Evolutionary conservation across 306 rosid species (phyloP), one percentile per base, ranked within the genome.

Genomic region (Vigna unguiculata): DNA sequence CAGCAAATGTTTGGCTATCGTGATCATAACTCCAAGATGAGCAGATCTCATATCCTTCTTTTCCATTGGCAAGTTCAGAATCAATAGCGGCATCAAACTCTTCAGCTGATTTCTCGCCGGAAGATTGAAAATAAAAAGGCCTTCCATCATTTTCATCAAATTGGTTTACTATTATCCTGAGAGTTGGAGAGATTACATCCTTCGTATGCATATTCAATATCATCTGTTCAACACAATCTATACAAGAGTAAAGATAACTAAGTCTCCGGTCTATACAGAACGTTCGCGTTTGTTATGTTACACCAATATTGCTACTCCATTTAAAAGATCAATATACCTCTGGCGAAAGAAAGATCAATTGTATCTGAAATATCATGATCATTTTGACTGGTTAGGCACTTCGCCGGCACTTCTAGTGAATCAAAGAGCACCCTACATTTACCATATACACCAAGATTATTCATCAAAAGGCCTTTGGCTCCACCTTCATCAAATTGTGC

Each of bases 401-500:
- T 95, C 70, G 74, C 89, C 2, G 96, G 97, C 34, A 90, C 87
- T 74, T 95, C 97, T 17, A 74, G 86, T 32, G 98, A 92, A 84
- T 94, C 98, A 78, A 94, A 92, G 58, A 90, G 95, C 68, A 94
- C 86, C 79, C 86, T 86, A 88, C 98, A 92, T 74, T 84, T 83
- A 80, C 93, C 91, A 82, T 87, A 92, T 10, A 95, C 88, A 62
- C 98, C 91, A 9, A 95, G 97, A 82, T 90, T 95, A 80, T 89
- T 95, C 97, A 95, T 83, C 65, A 92, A 81, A 62, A 92, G 93
- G 81, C 96, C 97, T 86, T 84, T 89, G 49, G 98, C 98, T 80
- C 98, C 98, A 41, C 98, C 98, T 90, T 95, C 98, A 78, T 90
- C 97, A 78, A 92, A 95, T 79, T 92, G 87, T 67, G 97, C 93